Evolutionary conservation across 495 filamentous ascomycete genomes (phyloP).

Genomic region (Annulohypoxylon nitens): DNA sequence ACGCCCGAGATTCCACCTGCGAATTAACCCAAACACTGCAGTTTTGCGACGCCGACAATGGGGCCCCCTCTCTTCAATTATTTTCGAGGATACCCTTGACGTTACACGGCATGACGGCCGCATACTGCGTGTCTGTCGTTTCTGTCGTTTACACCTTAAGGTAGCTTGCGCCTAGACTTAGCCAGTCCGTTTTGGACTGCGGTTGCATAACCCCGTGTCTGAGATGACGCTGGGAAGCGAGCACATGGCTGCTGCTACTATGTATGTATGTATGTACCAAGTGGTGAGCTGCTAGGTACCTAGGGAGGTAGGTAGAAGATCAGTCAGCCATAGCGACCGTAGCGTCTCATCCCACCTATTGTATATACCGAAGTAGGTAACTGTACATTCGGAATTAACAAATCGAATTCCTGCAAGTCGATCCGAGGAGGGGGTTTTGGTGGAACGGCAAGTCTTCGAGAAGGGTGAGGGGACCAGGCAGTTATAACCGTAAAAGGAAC

Average conservation of each 20-base stretch:
- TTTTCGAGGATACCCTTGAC: conserved; percentile 42
- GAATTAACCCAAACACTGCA: conserved; percentile 25
- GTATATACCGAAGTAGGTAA: conserved; percentile 8
- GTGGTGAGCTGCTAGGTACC: not conserved
- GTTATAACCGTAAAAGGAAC: conserved; percentile 37
- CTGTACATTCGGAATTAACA: conserved; percentile 36
- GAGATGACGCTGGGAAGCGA: conserved; percentile 46
- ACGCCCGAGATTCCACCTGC: conserved; percentile 12
- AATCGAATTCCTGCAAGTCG: conserved; percentile 37
- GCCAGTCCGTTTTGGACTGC: conserved; percentile 46
- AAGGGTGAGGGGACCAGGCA: conserved; percentile 27
- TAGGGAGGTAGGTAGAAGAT: conserved; percentile 12
- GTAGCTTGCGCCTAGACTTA: conserved; percentile 37
- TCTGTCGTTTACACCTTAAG: conserved; percentile 23
- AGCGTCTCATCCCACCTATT: conserved; percentile 17
- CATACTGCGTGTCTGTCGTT: conserved; percentile 47
- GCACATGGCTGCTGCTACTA: conserved; percentile 30
- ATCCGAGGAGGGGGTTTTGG: conserved; percentile 38
- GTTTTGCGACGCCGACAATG: conserved; percentile 24
- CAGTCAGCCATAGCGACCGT: conserved; percentile 26
- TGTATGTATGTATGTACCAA: not conserved
- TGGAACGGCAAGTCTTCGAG: conserved; percentile 29
- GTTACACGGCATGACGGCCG: conserved; percentile 45
- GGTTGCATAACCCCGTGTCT: conserved; percentile 48
- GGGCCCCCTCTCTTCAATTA: conserved; percentile 16